These are phyloP conservation scores for Tetrapyrgos nigripes DNA, from an alignment of 1,284 basidiomycete genomes.

Conservation along the genomic window DNA sequence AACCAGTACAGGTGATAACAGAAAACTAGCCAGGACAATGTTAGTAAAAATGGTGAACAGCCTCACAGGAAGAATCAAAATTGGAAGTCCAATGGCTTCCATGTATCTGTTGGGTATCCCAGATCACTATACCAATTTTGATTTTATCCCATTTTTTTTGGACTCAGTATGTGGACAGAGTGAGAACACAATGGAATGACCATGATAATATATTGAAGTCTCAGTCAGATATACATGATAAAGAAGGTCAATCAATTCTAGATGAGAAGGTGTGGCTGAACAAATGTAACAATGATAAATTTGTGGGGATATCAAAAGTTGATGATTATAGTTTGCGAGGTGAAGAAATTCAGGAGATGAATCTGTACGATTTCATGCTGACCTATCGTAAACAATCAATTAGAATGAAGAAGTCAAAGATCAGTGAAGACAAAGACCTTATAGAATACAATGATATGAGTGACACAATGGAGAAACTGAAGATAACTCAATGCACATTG, in stretches of 20 bases:
- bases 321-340: conserved; percentile 27
- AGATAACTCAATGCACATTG: no score
- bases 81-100: conserved; percentile 37
- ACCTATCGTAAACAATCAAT: no score
- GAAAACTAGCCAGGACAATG: conserved; percentile 29
- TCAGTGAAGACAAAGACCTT: no score
- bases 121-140: conserved; percentile 38
- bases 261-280: conserved; percentile 13
- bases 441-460: no score
- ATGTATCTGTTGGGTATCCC: conserved; percentile 35
- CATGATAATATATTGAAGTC: not conserved
- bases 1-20: conserved; percentile 6
- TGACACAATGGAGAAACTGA: no score
- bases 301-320: conserved; percentile 4
- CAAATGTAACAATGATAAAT: conserved; percentile 2
- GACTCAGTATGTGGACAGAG: conserved; percentile 28
- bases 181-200: conserved; percentile 14
- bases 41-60: conserved; percentile 36
- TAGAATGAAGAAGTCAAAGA: no score
- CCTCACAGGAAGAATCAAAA: conserved; percentile 33
- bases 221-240: no score
- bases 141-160: conserved; percentile 33
- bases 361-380: conserved; percentile 11
- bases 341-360: not conserved
- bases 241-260: not conserved